phyloP scores from a whole-genome alignment of 2,329 filamentous ascomycete genomes.

The Ophioceras dolichostomum region DNA sequence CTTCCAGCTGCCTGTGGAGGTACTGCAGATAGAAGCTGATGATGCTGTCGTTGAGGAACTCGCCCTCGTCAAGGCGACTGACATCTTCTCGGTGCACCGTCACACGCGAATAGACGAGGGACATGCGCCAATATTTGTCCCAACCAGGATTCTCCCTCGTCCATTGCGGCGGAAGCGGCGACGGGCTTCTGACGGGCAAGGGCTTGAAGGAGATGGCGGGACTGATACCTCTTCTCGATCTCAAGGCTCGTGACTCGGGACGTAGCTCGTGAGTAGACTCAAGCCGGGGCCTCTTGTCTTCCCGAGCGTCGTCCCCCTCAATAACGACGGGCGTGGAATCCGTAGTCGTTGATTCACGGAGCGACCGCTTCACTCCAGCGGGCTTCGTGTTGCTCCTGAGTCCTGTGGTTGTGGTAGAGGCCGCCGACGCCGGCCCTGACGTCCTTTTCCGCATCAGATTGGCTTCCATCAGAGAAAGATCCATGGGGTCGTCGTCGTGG shows the following conservation, averaged over 20 bases:
- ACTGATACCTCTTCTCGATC: too few relatives aligned
- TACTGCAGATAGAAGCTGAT: conserved; percentile 79
- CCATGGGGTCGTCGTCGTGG: too few relatives aligned
- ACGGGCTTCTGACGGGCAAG: too few relatives aligned
- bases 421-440: too few relatives aligned
- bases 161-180: too few relatives aligned
- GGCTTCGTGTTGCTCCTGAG: too few relatives aligned
- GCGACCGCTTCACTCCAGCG: too few relatives aligned
- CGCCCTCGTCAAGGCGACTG: conserved; percentile 63
- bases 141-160: conserved; percentile 36
- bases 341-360: too few relatives aligned
- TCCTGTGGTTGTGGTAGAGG: too few relatives aligned
- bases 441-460: neutral
- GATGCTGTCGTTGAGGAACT: conserved; percentile 87
- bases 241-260: neutral
- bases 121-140: conserved; percentile 38
- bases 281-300: neutral
- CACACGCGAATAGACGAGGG: conserved; percentile 53
- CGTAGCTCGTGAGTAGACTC: too few relatives aligned
- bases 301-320: neutral
- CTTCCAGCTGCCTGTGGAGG: conserved; percentile 48
- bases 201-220: too few relatives aligned
- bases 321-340: too few relatives aligned
- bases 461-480: neutral
- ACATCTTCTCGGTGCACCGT: conserved; percentile 64